Evolutionary conservation across 495 filamentous ascomycete genomes (phyloP), one percentile per base, ranked within the genome.

Genomic region (Pseudomonodictys pantanalensis): DNA sequence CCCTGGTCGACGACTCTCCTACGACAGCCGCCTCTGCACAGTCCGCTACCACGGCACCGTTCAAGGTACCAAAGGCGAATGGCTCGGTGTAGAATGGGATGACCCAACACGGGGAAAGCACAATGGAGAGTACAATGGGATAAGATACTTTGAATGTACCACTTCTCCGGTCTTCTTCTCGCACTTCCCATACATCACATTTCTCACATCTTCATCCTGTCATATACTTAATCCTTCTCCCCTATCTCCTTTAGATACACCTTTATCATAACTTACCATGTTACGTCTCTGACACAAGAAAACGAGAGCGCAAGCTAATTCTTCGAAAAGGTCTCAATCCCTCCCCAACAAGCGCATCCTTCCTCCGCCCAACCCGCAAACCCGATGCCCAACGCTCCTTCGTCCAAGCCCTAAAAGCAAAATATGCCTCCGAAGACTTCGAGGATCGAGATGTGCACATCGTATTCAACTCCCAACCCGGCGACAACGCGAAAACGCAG

Each of bases 71-170:
- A 76, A 80, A 20, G 90, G 90, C 28, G 78, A 81, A 66, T 97
- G 93, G 95, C 77, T 98, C 18, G 93, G 93, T 24, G 90, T 97
- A 18, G 93, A 98, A 78, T 98, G 95, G 95, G 93, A 97, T 73
- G 87, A 96, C 66, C 76, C 83, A 52, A 76, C 75, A 38, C 77
- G 90, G 67, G 95, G 93, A 28, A 97, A 96, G 76, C 91, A 98
- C 75, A 81, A 90, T 58, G 93, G 95, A 9, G 83, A 85, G 54
- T 83, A 92, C 75, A 83, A 83, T 23, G 91, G 88, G 46, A 76
- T 81, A 61, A 83, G 79, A 54, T 97, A 97, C 69, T 97, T 97
- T 66, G 78, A 79, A 64, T 96, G 92, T 96, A 77, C n/a, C n/a
- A n/a, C n/a, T n/a, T n/a, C n/a, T n/a, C n/a, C n/a, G n/a, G n/a